phyloP scores from a whole-genome alignment of 2,329 filamentous ascomycete species.

The Phaeosphaeria sp. region DNA sequence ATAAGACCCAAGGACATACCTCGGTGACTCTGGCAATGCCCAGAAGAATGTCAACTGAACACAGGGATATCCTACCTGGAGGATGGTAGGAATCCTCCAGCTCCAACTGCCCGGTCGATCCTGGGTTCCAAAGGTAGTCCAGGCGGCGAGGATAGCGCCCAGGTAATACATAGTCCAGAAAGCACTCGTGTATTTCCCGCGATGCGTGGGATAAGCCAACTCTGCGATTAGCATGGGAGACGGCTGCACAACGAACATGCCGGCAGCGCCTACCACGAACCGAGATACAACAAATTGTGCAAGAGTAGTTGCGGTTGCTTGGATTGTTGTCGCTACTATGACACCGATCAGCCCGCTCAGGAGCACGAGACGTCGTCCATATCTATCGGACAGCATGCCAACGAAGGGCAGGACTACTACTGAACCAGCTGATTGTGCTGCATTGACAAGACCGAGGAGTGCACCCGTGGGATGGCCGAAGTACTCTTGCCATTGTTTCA shows the following conservation, averaged over 20 bases:
- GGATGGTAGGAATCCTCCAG: constrained; percentile 68
- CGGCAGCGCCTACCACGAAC: constrained; percentile 51
- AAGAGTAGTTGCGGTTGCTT: constrained; percentile 52
- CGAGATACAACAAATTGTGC: constrained; percentile 55
- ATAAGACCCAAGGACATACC: not conserved
- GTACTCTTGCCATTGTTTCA: constrained; percentile 15
- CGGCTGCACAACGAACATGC: constrained; percentile 56
- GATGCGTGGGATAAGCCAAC: constrained; percentile 63
- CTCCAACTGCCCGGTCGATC: constrained; percentile 13
- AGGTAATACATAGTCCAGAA: constrained; percentile 49
- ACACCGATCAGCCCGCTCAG: constrained; percentile 47
- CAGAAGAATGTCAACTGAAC: constrained; percentile 68
- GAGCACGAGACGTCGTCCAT: constrained; percentile 14
- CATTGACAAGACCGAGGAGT: constrained; percentile 19
- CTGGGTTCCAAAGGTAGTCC: constrained; percentile 19
- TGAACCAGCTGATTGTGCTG: constrained; percentile 14
- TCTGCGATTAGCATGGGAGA: constrained; percentile 63
- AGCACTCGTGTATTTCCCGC: constrained; percentile 63
- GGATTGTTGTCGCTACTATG: constrained; percentile 57
- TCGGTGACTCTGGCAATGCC: constrained; percentile 61
- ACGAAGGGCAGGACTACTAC: constrained; percentile 15
- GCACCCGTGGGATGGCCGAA: constrained; percentile 20
- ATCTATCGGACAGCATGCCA: constrained; percentile 10
- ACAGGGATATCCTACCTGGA: constrained; percentile 65
- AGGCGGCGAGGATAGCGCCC: constrained; percentile 22